Percentiles rank a stretch among this genome's conserved stretches.
phyloP scores from a whole-genome alignment of 768 basidiomycete species.

The Hirschioporus abietinus region DNA sequence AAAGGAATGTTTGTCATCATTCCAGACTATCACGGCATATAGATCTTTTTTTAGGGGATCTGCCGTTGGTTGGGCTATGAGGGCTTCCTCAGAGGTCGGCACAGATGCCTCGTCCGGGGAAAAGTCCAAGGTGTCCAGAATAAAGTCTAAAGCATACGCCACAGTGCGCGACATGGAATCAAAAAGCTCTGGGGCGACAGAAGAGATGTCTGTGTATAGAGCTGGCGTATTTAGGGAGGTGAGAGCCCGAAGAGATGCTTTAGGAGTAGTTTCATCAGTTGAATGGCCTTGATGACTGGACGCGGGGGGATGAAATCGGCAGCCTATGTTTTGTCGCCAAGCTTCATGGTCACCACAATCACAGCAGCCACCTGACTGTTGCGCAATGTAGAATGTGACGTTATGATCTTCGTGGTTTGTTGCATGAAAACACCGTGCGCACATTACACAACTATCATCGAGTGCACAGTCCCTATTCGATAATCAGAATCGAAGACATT shows the following conservation, averaged over 20 bases:
- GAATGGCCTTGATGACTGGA: slow-evolving; percentile 14
- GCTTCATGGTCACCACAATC: slow-evolving; percentile 92
- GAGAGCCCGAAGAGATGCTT: slow-evolving; percentile 35
- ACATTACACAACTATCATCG: slow-evolving; percentile 88
- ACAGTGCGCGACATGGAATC: slow-evolving; percentile 73
- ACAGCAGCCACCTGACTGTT: slow-evolving; percentile 90
- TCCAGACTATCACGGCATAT: slow-evolving; percentile 85
- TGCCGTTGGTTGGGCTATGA: slow-evolving; percentile 67
- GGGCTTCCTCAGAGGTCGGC: slow-evolving; percentile 60
- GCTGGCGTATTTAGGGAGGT: slow-evolving; percentile 48
- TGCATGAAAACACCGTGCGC: slow-evolving; percentile 83
- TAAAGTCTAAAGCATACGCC: slow-evolving; percentile 73
- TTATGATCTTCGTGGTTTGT: slow-evolving; percentile 87
- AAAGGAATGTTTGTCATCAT: slow-evolving; percentile 95
- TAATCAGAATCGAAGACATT: slow-evolving; percentile 6
- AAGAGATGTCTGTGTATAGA: slow-evolving; percentile 53
- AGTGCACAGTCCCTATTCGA: slow-evolving; percentile 76
- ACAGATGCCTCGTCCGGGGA: slow-evolving; percentile 76
- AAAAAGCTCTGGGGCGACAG: slow-evolving; percentile 58
- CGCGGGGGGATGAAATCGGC: slow-evolving; percentile 67
- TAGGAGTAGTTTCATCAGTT: slow-evolving; percentile 32
- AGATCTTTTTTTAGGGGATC: slow-evolving; percentile 78
- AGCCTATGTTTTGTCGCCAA: slow-evolving; percentile 65
- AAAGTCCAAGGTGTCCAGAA: slow-evolving; percentile 76
- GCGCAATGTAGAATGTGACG: slow-evolving; percentile 88